A percentile compares a stretch with the other conserved stretches of the same genome.
These are phyloP conservation scores for Monosporascus cannonballus DNA, from an alignment of 2,329 filamentous ascomycete species.

Conservation along the genomic window DNA sequence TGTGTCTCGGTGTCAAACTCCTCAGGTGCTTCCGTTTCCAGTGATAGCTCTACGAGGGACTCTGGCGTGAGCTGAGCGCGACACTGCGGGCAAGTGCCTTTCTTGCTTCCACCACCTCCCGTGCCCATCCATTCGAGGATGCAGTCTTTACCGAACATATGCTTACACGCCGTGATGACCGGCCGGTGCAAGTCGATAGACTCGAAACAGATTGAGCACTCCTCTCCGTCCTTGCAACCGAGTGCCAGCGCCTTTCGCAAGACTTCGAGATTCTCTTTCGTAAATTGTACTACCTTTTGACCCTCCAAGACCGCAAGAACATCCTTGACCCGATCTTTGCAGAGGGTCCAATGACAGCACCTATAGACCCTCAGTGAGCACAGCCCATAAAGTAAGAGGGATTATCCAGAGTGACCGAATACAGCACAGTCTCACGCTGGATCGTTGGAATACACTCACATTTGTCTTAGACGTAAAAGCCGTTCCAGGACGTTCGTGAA, in stretches of 20 bases:
- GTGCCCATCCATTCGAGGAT: constrained; percentile 62
- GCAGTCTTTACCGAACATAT: constrained; percentile 70
- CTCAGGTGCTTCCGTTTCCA: constrained; percentile 39
- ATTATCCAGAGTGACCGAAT: constrained; percentile 9
- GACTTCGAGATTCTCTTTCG: constrained; percentile 62
- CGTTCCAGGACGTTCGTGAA: constrained; percentile 77
- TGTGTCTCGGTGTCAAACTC: constrained; percentile 57
- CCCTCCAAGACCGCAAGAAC: constrained; percentile 64
- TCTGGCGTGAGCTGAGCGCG: constrained; percentile 59
- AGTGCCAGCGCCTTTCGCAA: constrained; percentile 72
- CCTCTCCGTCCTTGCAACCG: constrained; percentile 72
- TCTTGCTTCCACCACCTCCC: constrained; percentile 38
- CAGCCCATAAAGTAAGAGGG: background rate
- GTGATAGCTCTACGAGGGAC: constrained; percentile 57
- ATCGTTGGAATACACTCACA: constrained; percentile 34
- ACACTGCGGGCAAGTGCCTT: constrained; percentile 82
- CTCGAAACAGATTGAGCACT: constrained; percentile 79
- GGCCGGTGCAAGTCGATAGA: constrained; percentile 53
- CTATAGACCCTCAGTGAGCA: constrained; percentile 19
- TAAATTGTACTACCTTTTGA: constrained; percentile 62
- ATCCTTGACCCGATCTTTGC: constrained; percentile 66
- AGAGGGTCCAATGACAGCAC: constrained; percentile 85
- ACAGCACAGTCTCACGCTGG: constrained; percentile 18
- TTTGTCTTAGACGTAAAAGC: constrained; percentile 74
- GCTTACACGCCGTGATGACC: constrained; percentile 80